Evolutionary conservation across 169 alveolate genomes (phyloP), one percentile per base, ranked within the genome.

Genomic region (Plasmodium ovale): DNA sequence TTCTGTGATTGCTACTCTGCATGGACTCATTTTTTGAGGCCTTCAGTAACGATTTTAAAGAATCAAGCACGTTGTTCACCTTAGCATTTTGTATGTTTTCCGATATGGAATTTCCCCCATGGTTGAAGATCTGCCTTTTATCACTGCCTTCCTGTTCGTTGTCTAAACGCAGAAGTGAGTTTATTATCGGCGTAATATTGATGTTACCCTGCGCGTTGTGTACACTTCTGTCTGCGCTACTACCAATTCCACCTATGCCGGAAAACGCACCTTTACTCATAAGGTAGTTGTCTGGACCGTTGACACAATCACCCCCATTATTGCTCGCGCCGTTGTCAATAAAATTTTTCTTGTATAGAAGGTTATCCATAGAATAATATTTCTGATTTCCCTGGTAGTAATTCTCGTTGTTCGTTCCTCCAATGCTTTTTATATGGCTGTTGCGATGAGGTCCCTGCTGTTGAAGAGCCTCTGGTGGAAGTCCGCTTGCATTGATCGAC

Each of bases 31-130:
- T 79, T 58, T 54, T 49, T 14, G 89, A 79, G 6, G 89, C 89
- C 42, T 62, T 79, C 25, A 79, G 29, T 7, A 79, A 69, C 5
- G 89, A 79, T 44, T 79, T 79, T 27, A 79, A 56, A 21, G 89
- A 79, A 19, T 79, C 89, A n/a, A 79, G 29, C 7, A 79, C 89
- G 25, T 79, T 79, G 25, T 53, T 79, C 14, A 79, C 89, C 58
- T 79, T 79, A 4, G 89, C 89, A 27, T 79, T 79, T 51, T 79
- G 74, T 64, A 79, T 79, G 16, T 54, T 65, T 56, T 79, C 84
- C 1, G 64, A 39, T 51, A 79, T 79, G 27, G 58, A 65, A 42
- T 79, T 31, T 1, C 37, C 72, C 5, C 1, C 16, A n/a, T 12
- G 3, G 0, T 42, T 9, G 27, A n/a, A 59, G 0, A 31, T 31